A percentile compares a stretch with the other conserved stretches of the same genome.
These are phyloP conservation scores for Mycena capillaripes DNA, from an alignment of 768 basidiomycete genomes.

Conservation along the genomic window DNA sequence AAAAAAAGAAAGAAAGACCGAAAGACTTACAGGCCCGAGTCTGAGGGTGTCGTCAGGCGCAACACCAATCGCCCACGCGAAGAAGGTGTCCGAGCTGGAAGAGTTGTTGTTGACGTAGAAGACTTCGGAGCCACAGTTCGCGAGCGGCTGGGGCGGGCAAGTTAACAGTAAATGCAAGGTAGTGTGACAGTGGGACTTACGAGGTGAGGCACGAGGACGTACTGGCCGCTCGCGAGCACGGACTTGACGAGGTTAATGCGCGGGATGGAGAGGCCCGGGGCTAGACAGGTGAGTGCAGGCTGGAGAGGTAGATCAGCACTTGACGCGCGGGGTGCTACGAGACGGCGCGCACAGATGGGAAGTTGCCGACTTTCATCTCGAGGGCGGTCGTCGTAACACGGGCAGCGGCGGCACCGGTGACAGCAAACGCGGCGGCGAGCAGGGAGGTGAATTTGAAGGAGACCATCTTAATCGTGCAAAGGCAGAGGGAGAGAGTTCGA, in stretches of 20 bases:
- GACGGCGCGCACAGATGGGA: background rate
- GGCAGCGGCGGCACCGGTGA: background rate
- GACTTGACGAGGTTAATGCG: background rate
- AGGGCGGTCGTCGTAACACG: background rate
- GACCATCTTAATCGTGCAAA: no score
- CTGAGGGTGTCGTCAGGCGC: background rate
- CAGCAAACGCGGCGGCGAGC: background rate
- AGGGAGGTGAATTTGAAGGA: no score
- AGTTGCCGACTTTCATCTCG: background rate
- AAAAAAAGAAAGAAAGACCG: background rate
- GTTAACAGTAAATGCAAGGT: no score
- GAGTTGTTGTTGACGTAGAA: background rate
- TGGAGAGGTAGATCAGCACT: background rate
- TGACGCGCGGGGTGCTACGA: background rate
- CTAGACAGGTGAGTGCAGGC: background rate
- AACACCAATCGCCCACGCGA: background rate
- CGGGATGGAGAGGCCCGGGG: background rate
- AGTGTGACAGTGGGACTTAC: background rate
- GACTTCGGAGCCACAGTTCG: background rate
- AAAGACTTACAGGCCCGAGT: background rate
- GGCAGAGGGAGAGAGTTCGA: no score
- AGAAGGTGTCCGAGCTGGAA: background rate
- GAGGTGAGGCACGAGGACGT: background rate
- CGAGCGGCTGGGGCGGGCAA: background rate
- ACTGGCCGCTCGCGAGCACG: constrained; percentile 1